Conservation (phyloP, 2,329 filamentous ascomycete species). For the Lasiodiplodia gonubiensis region DNA sequence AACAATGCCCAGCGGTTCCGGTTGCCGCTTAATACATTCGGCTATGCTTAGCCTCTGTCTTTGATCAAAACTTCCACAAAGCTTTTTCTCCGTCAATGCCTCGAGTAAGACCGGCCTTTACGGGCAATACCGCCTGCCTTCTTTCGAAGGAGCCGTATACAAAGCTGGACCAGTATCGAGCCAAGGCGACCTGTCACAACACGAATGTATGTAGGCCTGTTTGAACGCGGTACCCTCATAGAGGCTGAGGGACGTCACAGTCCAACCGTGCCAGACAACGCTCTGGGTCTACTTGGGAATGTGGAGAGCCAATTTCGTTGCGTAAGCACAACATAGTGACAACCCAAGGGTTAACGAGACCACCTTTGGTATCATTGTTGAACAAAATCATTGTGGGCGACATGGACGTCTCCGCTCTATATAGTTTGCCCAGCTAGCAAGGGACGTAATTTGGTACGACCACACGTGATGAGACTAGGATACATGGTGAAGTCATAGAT, state of each 20-base stretch:
- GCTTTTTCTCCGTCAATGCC: no score
- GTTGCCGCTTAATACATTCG: no score
- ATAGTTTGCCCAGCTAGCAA: not conserved
- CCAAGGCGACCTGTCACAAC: not conserved
- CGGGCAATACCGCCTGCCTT: not conserved
- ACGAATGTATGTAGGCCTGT: conserved; percentile 7
- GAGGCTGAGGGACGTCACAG: not conserved
- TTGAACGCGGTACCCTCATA: conserved; percentile 7
- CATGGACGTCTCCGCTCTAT: not conserved
- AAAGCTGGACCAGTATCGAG: no score
- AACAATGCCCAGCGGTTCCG: no score
- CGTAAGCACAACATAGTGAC: conserved; percentile 14
- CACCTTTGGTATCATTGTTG: conserved; percentile 16
- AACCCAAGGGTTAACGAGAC: conserved; percentile 29
- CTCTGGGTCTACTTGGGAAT: conserved; percentile 29
- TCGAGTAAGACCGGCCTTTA: no score
- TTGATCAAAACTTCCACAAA: no score
- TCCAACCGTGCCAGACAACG: not conserved
- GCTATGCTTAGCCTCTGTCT: no score
- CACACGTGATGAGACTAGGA: conserved; percentile 11
- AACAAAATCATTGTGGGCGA: not conserved
- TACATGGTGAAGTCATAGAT: conserved; percentile 15
- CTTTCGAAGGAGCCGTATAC: no score
- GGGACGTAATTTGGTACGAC: not conserved
- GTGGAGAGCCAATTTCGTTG: conserved; percentile 28